Percentiles rank a stretch among this genome's conserved stretches.
These are phyloP conservation scores for Hypoxylon sp. DNA, from an alignment of 2,329 filamentous ascomycete genomes.

Conservation along the genomic window DNA sequence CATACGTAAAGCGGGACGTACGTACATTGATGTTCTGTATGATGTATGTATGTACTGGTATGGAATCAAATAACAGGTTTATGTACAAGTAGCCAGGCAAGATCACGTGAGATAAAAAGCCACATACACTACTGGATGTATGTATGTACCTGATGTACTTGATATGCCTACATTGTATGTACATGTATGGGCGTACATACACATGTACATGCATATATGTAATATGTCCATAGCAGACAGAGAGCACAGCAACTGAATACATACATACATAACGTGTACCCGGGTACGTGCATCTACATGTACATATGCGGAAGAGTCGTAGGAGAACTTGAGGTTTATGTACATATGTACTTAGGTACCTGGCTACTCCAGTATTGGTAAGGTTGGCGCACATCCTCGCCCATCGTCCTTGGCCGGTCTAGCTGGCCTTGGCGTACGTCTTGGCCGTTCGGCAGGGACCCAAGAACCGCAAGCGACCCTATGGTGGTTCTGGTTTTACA, in stretches of 20 bases:
- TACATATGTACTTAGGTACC: neutral
- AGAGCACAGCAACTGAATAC: too few species aligned
- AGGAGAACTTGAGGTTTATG: too few species aligned
- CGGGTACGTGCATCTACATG: too few species aligned
- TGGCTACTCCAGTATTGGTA: neutral
- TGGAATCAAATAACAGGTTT: too few species aligned
- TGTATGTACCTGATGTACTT: too few species aligned
- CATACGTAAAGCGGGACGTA: neutral
- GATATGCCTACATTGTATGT: too few species aligned
- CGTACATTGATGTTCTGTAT: constrained; percentile 5
- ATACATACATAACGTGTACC: too few species aligned
- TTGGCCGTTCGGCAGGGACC: constrained; percentile 34
- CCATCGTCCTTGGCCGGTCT: constrained; percentile 14
- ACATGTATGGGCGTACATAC: too few species aligned
- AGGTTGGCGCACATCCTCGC: constrained; percentile 3
- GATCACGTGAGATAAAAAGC: constrained; percentile 28
- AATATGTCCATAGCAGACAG: too few species aligned
- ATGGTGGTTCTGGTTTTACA: constrained; percentile 45
- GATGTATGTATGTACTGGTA: too few species aligned
- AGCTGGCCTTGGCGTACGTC: constrained; percentile 30
- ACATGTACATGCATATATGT: neutral
- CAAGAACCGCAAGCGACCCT: constrained; percentile 31
- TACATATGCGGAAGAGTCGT: too few species aligned
- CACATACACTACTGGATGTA: constrained; percentile 2
- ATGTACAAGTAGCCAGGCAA: constrained; percentile 3